These are phyloP conservation scores for Coemansia asiatica DNA, from an alignment of 192 early-diverging fungal genomes.

Conservation along the genomic window DNA sequence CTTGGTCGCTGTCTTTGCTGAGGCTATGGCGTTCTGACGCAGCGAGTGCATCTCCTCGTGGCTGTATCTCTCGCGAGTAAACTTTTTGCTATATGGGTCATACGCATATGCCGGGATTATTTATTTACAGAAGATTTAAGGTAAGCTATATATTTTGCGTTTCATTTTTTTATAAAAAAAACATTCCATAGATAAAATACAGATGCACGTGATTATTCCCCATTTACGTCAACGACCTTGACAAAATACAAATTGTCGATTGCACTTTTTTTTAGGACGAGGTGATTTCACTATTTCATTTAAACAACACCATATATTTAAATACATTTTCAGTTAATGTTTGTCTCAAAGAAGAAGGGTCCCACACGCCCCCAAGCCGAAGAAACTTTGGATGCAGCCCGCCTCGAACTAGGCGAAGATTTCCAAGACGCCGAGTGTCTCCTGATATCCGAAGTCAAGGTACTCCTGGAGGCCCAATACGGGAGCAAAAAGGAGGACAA, in stretches of 20 bases:
- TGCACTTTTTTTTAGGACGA: no score
- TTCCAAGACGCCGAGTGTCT: constrained; percentile 73
- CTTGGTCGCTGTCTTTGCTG: constrained; percentile 69
- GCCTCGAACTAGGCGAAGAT: constrained; percentile 55
- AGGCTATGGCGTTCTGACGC: constrained; percentile 79
- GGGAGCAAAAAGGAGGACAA: constrained; percentile 57
- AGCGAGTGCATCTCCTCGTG: constrained; percentile 89
- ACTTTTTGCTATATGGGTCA: constrained; percentile 90
- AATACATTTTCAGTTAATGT: no score
- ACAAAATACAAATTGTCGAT: no score
- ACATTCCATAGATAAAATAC: no score
- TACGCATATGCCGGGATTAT: constrained; percentile 91
- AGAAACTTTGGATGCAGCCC: constrained; percentile 42
- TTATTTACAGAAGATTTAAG: no score
- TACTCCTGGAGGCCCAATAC: constrained; percentile 67
- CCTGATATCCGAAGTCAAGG: constrained; percentile 69
- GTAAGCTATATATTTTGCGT: no score
- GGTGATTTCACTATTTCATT: no score
- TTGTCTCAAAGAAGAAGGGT: constrained; percentile 6
- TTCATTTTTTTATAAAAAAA: no score
- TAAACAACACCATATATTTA: no score
- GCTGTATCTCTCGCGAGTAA: constrained; percentile 92
- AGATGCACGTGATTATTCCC: no score
- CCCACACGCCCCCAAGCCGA: constrained; percentile 23
- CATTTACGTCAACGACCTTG: no score